Evolutionary conservation across 257 asterid species (phyloP), one percentile per base, ranked within the genome.

Genomic region (Agastache rugosa): DNA sequence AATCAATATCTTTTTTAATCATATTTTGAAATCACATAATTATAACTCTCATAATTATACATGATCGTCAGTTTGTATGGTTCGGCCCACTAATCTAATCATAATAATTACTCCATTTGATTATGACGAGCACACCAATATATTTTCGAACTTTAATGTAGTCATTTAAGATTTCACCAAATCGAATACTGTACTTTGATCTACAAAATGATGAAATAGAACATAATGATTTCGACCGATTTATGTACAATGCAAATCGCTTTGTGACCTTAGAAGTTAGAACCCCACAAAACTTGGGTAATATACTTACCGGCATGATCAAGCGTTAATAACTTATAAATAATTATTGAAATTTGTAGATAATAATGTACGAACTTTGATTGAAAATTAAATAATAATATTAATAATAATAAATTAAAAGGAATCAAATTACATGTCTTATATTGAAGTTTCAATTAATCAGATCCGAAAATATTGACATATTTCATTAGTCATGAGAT

Each of bases 111-210:
- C 16, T n/a, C n/a, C n/a, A n/a, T n/a, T 56, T 42, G 75, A 58
- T n/a, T 23, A 63, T 25, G 67, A 71, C 75, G 16, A 55, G 35
- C 51, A 41, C 58, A 56, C 67, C 67, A 55, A 11, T 71, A 17
- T 47, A 20, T 59, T 44, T 58, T 56, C 39, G 8, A 56, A 23
- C 67, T 41, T 71, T 71, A 23, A 41, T 29, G 22, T 15, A 23
- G 39, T 39, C 66, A 56, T 41, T 56, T 45, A 25, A 15, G 59
- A 35, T 14, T 41, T 72, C 39, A 50, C 27, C 47, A 67, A 68
- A 17, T 31, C 34, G 37, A 31, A 31, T 29, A 47, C n/a, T n/a
- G 29, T 7, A 48, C 48, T 50, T 50, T 14, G 50, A 59, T 19
- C 34, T 34, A 31, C 23, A n/a, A 25, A 23, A 72, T 59, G 59